These are phyloP conservation scores for Xylaria sp. DNA, from an alignment of 2,329 filamentous ascomycete genomes.

Conservation along the genomic window DNA sequence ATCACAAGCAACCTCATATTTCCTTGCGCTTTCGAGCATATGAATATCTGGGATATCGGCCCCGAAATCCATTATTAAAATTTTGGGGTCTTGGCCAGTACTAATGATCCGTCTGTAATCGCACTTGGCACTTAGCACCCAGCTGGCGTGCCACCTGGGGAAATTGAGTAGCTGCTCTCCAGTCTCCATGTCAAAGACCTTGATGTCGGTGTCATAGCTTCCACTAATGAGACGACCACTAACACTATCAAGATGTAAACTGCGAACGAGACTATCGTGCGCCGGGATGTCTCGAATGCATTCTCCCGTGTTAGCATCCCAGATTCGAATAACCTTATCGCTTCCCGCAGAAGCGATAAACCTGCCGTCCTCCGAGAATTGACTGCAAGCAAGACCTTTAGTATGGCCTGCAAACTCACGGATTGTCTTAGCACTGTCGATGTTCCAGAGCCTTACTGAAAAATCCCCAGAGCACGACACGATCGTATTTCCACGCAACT, in stretches of 20 bases:
- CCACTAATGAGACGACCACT: constrained; percentile 90
- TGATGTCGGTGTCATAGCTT: constrained; percentile 95
- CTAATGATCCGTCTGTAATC: constrained; percentile 95
- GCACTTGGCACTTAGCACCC: constrained; percentile 95
- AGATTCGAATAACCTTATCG: constrained; percentile 94
- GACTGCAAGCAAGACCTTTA: constrained; percentile 92
- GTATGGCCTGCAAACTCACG: constrained; percentile 92
- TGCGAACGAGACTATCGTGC: constrained; percentile 87
- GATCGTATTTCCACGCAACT: constrained; percentile 90
- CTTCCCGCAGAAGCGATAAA: constrained; percentile 95
- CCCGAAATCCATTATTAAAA: constrained; percentile 93
- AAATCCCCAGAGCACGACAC: constrained; percentile 96
- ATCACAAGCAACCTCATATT: constrained; percentile 47
- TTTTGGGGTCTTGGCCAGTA: constrained; percentile 92
- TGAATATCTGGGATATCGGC: constrained; percentile 68
- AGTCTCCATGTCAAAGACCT: constrained; percentile 88
- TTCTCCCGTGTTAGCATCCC: constrained; percentile 90
- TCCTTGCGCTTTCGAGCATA: constrained; percentile 62
- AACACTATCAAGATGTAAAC: constrained; percentile 87
- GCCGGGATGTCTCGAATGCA: constrained; percentile 83
- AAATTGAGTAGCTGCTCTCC: constrained; percentile 84
- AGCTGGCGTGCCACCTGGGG: constrained; percentile 94
- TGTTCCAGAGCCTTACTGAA: constrained; percentile 93
- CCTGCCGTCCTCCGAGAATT: constrained; percentile 94
- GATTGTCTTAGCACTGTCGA: constrained; percentile 86